phyloP scores from a whole-genome alignment of 768 basidiomycete species.

The Antrodiella citrinella region DNA sequence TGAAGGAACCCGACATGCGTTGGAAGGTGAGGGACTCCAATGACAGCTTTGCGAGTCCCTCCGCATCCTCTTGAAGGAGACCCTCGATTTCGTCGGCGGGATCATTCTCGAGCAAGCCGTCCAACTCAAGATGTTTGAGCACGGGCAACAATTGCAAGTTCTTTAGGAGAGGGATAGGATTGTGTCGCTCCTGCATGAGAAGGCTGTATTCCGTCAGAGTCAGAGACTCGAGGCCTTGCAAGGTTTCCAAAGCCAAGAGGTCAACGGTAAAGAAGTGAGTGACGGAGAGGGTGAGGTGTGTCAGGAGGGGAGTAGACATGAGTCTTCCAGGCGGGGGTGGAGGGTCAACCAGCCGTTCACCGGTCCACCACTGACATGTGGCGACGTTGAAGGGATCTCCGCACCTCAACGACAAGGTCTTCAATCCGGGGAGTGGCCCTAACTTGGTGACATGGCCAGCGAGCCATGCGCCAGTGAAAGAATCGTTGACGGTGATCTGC shows the following conservation, averaged over 20 bases:
- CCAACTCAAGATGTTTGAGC: neutral
- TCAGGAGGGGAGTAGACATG: neutral
- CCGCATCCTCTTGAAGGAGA: neutral
- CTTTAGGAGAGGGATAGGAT: neutral
- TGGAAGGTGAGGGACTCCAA: neutral
- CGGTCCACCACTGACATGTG: neutral
- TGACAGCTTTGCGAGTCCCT: neutral
- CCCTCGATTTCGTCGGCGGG: neutral
- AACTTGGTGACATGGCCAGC: neutral
- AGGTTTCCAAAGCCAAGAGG: neutral
- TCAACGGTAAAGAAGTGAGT: neutral
- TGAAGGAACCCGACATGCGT: neutral
- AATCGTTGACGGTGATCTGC: neutral
- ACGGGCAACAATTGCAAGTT: neutral
- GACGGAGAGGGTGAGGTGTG: neutral
- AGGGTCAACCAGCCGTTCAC: neutral
- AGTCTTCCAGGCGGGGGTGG: neutral
- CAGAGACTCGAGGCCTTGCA: neutral
- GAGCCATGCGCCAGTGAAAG: neutral
- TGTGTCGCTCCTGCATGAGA: neutral
- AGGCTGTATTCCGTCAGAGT: neutral
- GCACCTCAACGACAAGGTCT: neutral
- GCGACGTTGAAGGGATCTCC: neutral
- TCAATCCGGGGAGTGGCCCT: neutral
- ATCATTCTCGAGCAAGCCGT: neutral